phyloP scores from a whole-genome alignment of 306 rosid genomes.

The Boehmeria nivea region DNA sequence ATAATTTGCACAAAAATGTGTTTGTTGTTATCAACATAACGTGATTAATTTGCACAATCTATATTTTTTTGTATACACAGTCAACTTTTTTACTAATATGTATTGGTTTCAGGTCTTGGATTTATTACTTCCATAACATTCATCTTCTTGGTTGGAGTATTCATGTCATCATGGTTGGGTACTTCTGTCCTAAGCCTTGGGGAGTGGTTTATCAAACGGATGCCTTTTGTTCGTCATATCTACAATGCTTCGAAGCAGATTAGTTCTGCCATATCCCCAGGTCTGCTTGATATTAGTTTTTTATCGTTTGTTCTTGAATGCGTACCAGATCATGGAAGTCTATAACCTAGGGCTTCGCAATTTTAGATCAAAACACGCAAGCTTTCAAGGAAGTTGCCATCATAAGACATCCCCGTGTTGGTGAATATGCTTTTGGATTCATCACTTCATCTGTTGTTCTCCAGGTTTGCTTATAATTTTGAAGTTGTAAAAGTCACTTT shows the following conservation, averaged over 20 bases:
- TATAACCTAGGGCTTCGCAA: conserved; percentile 1
- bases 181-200: conserved; percentile 87
- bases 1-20: neutral
- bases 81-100: conserved; percentile 14
- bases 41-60: neutral
- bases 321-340: conserved; percentile 9
- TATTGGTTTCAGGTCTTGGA: conserved; percentile 64
- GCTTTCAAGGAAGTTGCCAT: conserved; percentile 96
- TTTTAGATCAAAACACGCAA: conserved; percentile 77
- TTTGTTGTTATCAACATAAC: too few relatives aligned
- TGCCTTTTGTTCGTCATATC: conserved; percentile 89
- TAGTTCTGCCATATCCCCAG: conserved; percentile 90
- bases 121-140: conserved; percentile 78
- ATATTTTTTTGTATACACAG: neutral
- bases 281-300: conserved; percentile 31
- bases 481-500: conserved; percentile 4
- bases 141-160: conserved; percentile 85
- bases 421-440: conserved; percentile 93
- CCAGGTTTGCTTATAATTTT: conserved; percentile 47
- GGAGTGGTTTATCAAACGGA: conserved; percentile 89
- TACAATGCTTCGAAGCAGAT: conserved; percentile 94
- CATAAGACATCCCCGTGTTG: conserved; percentile 88
- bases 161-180: conserved; percentile 98
- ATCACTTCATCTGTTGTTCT: conserved; percentile 75
- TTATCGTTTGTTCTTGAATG: conserved; percentile 2